Evolutionary conservation across 2,329 filamentous ascomycete genomes (phyloP).

Genomic region (Sphaerulina vaccinii): DNA sequence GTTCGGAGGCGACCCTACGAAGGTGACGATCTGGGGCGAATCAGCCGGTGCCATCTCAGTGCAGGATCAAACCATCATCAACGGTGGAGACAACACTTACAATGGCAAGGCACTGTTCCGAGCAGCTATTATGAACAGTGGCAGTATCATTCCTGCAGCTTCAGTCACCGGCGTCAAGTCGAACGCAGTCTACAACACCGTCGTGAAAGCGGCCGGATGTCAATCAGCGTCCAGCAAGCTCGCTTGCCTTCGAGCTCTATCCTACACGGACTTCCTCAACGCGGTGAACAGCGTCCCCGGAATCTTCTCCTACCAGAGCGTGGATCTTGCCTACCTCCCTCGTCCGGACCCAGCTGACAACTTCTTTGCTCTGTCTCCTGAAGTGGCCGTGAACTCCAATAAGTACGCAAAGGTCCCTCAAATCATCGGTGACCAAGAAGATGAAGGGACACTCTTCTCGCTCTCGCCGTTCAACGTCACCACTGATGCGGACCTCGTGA

Average conservation of each 20-base stretch:
- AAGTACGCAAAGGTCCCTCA: conserved; percentile 45
- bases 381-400: conserved; percentile 51
- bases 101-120: conserved; percentile 74
- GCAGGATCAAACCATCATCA: conserved; percentile 72
- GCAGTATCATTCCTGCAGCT: conserved; percentile 61
- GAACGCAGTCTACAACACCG: conserved; percentile 22
- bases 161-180: conserved; percentile 17
- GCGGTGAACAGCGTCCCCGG: conserved; percentile 70
- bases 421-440: conserved; percentile 72
- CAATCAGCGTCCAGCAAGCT: conserved; percentile 30
- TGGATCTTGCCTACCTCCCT: conserved; percentile 72
- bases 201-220: conserved; percentile 14
- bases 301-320: conserved; percentile 58
- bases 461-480: conserved; percentile 69
- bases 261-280: conserved; percentile 47
- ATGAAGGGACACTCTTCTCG: conserved; percentile 57
- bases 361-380: conserved; percentile 62
- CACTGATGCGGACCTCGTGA: conserved; percentile 56
- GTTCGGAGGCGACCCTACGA: conserved; percentile 60
- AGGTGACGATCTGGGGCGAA: conserved; percentile 67
- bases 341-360: conserved; percentile 62
- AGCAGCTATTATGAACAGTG: conserved; percentile 75
- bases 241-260: conserved; percentile 16
- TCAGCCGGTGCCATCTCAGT: conserved; percentile 61
- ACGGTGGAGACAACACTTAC: conserved; percentile 70